Base-by-base conservation (phyloP, 768 basidiomycete genomes). In the Boletus fagicola region DNA sequence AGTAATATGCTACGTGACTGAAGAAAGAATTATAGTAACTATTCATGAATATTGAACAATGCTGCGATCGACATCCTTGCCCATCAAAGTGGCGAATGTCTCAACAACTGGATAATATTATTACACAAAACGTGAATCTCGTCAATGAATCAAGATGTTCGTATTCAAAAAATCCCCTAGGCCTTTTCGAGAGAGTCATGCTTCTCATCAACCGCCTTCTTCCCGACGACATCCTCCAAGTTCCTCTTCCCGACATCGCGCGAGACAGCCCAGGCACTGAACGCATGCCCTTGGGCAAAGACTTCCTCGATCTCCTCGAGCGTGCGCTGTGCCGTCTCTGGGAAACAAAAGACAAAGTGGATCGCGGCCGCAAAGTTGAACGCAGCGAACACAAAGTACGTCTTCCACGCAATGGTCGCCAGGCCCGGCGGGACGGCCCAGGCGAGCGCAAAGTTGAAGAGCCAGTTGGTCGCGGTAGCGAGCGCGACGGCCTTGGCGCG, bases 281-380 rank as follows among this genome's bases (percentile, higher is more conserved):
- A 91, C 33, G 72, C 67, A 62, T 91, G 83, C 0, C 87, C 87
- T 62, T 85, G 81, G 6, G 76, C 73, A 76, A 92, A 91, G 61
- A 91, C 81, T 6, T 85, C 88, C 67, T 92, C 90, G 42, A 91
- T 79, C 70, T 92, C 89, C 71, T 92, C 90, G 10, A 92, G 80
- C 3, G 86, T 82, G 0, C 87, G 79, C 5, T 84, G 83, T 15
- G 84, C 83, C 3, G 88, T 89, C 72, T 91, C 90, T 13, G 88
- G 90, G 79, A 82, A 91, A 79, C 86, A 86, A 80, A 91, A 90
- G 65, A 86, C 75, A 57, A 90, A 76, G 63, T 90, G 88, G 51
- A 89, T 73, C 68, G 80, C 85, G 1, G 83, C 85, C 1, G 84
- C 83, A 57, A 87, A 83, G 76, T 88, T 88, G 81, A 89, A 89